Evolutionary conservation across 805 yeast species (phyloP).

Genomic region (Metschnikowia kunwiensis): DNA sequence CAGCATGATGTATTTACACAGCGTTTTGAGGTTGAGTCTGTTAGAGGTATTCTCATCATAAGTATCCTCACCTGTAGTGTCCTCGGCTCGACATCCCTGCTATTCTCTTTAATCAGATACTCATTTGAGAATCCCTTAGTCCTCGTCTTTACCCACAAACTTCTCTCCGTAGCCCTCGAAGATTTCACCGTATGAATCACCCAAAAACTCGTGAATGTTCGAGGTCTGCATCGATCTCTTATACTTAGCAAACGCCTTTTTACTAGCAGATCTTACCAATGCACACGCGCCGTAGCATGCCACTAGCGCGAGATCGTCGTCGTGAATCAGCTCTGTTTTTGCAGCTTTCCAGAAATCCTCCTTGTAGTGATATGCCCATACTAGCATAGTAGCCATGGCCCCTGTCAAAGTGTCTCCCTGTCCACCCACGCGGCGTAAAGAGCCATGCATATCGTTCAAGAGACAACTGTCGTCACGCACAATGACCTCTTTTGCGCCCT

Average conservation of each 20-base stretch:
- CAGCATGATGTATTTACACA: no score
- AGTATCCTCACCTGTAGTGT: no score
- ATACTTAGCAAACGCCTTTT: conserved; percentile 58
- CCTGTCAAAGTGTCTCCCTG: conserved; percentile 96
- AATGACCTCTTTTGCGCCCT: conserved; percentile 68
- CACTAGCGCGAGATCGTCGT: conserved; percentile 36
- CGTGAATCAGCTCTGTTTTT: conserved; percentile 28
- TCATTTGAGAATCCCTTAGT: no score
- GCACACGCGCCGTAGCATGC: conserved; percentile 73
- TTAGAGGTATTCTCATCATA: no score
- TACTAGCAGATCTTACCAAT: conserved; percentile 63
- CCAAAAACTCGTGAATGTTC: conserved; percentile 68
- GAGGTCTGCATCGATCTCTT: conserved; percentile 85
- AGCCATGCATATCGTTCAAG: conserved; percentile 52
- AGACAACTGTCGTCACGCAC: conserved; percentile 46
- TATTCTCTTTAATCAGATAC: no score
- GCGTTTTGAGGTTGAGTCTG: no score
- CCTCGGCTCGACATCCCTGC: no score
- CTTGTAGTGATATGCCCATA: conserved; percentile 73
- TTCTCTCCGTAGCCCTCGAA: conserved; percentile 24
- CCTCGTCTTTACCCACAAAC: neutral
- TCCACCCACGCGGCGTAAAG: conserved; percentile 84
- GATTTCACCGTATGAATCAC: conserved; percentile 54
- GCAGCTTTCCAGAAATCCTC: conserved; percentile 52
- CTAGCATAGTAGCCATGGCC: conserved; percentile 71